Evolutionary conservation across 495 filamentous ascomycete genomes (phyloP).

Genomic region (Sordaria brevicollis): DNA sequence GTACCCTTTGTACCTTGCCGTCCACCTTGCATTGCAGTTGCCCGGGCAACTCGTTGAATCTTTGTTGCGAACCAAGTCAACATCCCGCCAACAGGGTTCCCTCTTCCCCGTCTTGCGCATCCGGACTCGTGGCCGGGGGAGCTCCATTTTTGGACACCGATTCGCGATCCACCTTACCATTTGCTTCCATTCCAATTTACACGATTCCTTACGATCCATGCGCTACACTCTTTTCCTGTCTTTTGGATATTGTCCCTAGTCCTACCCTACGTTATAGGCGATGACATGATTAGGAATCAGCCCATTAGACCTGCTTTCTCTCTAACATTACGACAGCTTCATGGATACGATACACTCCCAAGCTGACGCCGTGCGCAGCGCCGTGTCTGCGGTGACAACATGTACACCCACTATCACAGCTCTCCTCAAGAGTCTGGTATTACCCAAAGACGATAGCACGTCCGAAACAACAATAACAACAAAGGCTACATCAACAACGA

Average conservation of each 20-base stretch:
- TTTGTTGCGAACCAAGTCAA: not conserved
- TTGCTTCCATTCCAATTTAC: not conserved
- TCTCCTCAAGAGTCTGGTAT: conserved; percentile 40
- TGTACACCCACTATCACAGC: conserved; percentile 40
- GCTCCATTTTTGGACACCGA: not conserved
- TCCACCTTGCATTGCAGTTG: not conserved
- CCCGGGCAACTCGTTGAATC: not conserved
- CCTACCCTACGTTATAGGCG: not conserved
- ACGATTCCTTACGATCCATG: not conserved
- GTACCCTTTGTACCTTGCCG: not conserved
- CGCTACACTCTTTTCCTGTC: not conserved
- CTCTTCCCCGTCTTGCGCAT: not conserved
- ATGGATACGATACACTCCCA: conserved; percentile 36
- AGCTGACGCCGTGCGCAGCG: conserved; percentile 41
- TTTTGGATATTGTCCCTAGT: conserved; percentile 7
- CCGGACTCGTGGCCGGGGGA: not conserved
- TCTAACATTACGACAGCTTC: conserved; percentile 7
- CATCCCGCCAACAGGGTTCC: not conserved
- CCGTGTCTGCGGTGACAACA: conserved; percentile 39
- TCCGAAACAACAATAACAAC: conserved; percentile 12
- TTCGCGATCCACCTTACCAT: not conserved
- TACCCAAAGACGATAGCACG: conserved; percentile 22
- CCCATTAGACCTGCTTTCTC: conserved; percentile 11
- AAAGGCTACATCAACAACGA: conserved; percentile 6
- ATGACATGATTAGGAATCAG: conserved; percentile 21